Percentiles rank a stretch among this genome's conserved stretches.
phyloP scores from a whole-genome alignment of 2,329 filamentous ascomycete species.

The Aspergillus vadensis region DNA sequence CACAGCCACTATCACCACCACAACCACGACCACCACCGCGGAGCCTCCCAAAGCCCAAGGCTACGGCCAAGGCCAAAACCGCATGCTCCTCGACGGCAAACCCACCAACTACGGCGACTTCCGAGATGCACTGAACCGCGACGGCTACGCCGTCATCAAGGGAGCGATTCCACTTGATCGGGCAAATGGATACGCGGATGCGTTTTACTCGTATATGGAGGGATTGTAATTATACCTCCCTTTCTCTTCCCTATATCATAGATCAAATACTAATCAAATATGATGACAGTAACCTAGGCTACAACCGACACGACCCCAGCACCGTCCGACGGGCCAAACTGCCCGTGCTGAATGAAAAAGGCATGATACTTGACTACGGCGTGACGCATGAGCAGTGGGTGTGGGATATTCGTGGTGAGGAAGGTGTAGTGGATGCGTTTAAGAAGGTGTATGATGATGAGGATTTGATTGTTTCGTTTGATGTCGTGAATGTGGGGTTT shows the following conservation, averaged over 20 bases:
- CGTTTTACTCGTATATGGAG: constrained; percentile 27
- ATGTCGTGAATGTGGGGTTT: constrained; percentile 51
- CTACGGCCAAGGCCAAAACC: not conserved
- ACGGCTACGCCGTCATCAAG: constrained; percentile 53
- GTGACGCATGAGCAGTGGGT: constrained; percentile 54
- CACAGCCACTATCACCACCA: constrained; percentile 13
- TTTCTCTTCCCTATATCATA: not conserved
- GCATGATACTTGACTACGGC: constrained; percentile 52
- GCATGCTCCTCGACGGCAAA: constrained; percentile 25
- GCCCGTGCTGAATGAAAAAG: constrained; percentile 50
- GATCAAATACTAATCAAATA: not conserved
- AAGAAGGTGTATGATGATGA: constrained; percentile 50
- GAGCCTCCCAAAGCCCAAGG: not conserved
- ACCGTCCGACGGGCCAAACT: constrained; percentile 39
- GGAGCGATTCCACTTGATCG: constrained; percentile 47
- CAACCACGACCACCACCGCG: not conserved
- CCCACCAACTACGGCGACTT: constrained; percentile 25
- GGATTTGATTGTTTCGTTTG: constrained; percentile 54
- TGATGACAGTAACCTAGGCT: constrained; percentile 35
- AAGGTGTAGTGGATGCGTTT: constrained; percentile 50
- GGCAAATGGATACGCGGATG: constrained; percentile 35
- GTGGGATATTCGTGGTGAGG: constrained; percentile 53
- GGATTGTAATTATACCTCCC: constrained; percentile 25
- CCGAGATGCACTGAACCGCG: constrained; percentile 31
- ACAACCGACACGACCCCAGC: constrained; percentile 36